These are phyloP conservation scores for Kodamaea laetipori DNA, from an alignment of 805 yeast genomes.

Conservation along the genomic window DNA sequence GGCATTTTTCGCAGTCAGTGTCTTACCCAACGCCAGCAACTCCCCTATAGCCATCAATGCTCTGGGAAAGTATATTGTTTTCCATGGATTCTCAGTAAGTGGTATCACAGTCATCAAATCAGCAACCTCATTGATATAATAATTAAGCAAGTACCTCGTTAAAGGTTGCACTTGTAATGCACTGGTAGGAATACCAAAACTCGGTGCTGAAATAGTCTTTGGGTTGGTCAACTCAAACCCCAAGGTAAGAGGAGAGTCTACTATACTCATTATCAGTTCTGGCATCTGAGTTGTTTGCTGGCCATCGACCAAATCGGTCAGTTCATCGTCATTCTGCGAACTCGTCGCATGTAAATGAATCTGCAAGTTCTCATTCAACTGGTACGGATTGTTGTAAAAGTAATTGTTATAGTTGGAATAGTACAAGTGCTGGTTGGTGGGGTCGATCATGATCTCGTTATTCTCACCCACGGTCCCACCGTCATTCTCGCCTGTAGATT, in stretches of 20 bases:
- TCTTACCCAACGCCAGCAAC: slow-evolving; percentile 67
- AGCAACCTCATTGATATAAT: slow-evolving; percentile 75
- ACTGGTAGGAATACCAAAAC: slow-evolving; percentile 52
- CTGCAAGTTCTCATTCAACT: slow-evolving; percentile 38
- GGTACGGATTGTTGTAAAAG: slow-evolving; percentile 42
- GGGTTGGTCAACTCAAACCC: slow-evolving; percentile 43
- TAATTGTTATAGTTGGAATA: slow-evolving; percentile 43
- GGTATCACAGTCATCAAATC: slow-evolving; percentile 75
- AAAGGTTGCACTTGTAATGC: slow-evolving; percentile 68
- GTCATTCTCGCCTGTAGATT: slow-evolving; percentile 7
- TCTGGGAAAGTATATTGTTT: slow-evolving; percentile 79
- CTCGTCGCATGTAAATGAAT: slow-evolving; percentile 45
- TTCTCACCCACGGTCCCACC: slow-evolving; percentile 11
- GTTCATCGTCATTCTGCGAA: slow-evolving; percentile 25
- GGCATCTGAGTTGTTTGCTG: slow-evolving; percentile 50
- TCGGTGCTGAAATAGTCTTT: slow-evolving; percentile 19
- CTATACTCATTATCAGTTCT: slow-evolving; percentile 52
- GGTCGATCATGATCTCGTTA: slow-evolving; percentile 26
- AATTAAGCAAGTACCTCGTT: slow-evolving; percentile 68
- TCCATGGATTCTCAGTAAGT: slow-evolving; percentile 82
- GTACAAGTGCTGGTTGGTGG: slow-evolving; percentile 37
- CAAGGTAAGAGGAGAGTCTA: slow-evolving; percentile 39
- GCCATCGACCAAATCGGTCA: slow-evolving; percentile 35
- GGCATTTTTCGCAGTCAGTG: slow-evolving; percentile 77
- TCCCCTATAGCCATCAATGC: slow-evolving; percentile 85